Evolutionary conservation across 306 rosid species (phyloP), one percentile per base, ranked within the genome.

Genomic region (Prunus padus): DNA sequence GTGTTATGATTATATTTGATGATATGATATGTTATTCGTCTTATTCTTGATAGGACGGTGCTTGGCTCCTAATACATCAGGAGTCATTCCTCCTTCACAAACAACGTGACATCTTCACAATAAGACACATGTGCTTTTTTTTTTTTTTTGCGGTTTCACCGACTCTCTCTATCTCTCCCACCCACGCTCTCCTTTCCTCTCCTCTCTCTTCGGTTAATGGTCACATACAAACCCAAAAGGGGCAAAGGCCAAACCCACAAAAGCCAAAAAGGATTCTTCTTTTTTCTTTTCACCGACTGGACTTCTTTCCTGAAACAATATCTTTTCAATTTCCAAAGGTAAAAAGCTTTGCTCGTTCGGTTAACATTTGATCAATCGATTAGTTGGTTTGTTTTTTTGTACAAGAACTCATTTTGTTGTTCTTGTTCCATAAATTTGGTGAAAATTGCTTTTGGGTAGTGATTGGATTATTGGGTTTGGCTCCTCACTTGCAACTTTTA

Each of bases 221-320:
- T n/a, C 19, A 25, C 23, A 51, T 51, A 51, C 57, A 51, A 16
- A 51, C 72, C 59, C 42, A 68, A 68, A 47, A 37, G 54, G 5
- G 49, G 49, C 22, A 15, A 44, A 20, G 28, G 61, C 45, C 73
- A 69, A 69, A 69, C 44, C 72, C 67, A 40, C 54, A 40, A 72
- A 56, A 40, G 54, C 54, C 55, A 42, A 20, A 42, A 42, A 19
- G 19, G 2, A 72, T 44, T 44, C 47, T n/a, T 0, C 19, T 16
- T 5, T n/a, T 25, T 16, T 57, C 11, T 19, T 8, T 8, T 72
- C 40, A 16, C 13, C 19, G 28, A 57, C 26, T 18, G 40, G 44
- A 15, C 13, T 44, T 59, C 67, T 44, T 0, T 15, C 20, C 76
- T 15, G 22, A 37, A 23, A 19, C 42, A 23, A 13, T 71, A 4